Conservation (phyloP, 345 rosid genomes). For the Sonneratia caseolaris region DNA sequence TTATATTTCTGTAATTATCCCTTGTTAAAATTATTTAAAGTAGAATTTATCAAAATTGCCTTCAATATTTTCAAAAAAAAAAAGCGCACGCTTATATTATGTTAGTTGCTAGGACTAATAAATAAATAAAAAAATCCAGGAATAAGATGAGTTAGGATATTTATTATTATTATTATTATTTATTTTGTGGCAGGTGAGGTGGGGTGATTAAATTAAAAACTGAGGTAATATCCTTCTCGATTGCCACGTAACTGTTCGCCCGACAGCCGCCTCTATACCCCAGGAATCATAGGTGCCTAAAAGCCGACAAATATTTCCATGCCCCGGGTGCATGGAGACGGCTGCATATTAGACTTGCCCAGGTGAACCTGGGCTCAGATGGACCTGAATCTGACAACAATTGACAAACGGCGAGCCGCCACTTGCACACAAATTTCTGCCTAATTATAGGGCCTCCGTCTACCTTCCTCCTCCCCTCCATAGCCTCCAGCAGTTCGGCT, state of each 20-base stretch:
- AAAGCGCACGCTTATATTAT: too few relatives aligned
- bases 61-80: too few relatives aligned
- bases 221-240: neutral
- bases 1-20: too few relatives aligned
- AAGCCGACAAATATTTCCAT: neutral
- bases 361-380: neutral
- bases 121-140: too few relatives aligned
- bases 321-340: neutral
- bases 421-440: neutral
- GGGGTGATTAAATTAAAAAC: neutral
- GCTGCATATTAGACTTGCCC: neutral
- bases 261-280: slow-evolving; percentile 2
- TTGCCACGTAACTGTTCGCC: slow-evolving; percentile 1
- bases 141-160: too few relatives aligned
- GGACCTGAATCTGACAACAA: neutral
- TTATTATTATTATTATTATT: too few relatives aligned
- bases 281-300: neutral
- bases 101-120: too few relatives aligned
- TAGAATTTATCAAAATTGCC: too few relatives aligned
- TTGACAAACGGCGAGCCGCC: neutral
- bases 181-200: neutral
- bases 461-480: neutral
- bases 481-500: neutral
- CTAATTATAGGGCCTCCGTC: neutral
- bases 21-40: too few relatives aligned